phyloP scores from a whole-genome alignment of 208 protist genomes.

The Leishmania turanica region DNA sequence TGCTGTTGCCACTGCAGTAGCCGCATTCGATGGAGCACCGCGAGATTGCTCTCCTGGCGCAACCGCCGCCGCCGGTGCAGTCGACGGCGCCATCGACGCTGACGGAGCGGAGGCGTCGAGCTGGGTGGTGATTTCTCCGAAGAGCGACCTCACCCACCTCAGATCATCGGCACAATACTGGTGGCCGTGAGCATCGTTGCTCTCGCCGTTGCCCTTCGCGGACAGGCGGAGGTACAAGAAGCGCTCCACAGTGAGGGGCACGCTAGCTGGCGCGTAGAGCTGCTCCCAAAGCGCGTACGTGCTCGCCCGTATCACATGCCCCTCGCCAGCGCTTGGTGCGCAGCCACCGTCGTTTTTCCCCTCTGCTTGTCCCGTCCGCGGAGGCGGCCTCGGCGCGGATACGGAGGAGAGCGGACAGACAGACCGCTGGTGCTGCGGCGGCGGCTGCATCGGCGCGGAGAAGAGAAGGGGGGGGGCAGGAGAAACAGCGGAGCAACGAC shows the following conservation, averaged over 20 bases:
- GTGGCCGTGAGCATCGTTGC: background rate
- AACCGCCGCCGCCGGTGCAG: background rate
- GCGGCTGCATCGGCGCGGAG: background rate
- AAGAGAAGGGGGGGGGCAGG: background rate
- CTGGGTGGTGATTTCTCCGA: background rate
- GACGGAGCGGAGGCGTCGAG: background rate
- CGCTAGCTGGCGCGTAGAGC: conserved; percentile 38
- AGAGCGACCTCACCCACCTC: background rate
- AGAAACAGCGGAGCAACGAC: background rate
- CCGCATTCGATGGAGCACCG: background rate
- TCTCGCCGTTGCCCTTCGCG: background rate
- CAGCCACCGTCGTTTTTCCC: background rate
- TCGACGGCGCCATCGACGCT: conserved; percentile 3
- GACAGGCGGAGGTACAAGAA: conserved; percentile 26
- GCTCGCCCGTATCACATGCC: conserved; percentile 19
- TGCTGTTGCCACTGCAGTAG: background rate
- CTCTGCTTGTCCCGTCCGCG: background rate
- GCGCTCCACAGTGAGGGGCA: conserved; percentile 38
- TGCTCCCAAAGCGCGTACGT: conserved; percentile 66
- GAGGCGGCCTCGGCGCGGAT: background rate
- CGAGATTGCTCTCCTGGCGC: background rate
- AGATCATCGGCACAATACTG: background rate
- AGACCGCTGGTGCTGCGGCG: background rate
- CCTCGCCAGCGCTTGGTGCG: background rate
- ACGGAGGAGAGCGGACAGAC: background rate